A percentile compares a stretch with the other conserved stretches of the same genome.
Conservation (phyloP, 2,329 filamentous ascomycete species). For the Fusarium mundagurra region DNA sequence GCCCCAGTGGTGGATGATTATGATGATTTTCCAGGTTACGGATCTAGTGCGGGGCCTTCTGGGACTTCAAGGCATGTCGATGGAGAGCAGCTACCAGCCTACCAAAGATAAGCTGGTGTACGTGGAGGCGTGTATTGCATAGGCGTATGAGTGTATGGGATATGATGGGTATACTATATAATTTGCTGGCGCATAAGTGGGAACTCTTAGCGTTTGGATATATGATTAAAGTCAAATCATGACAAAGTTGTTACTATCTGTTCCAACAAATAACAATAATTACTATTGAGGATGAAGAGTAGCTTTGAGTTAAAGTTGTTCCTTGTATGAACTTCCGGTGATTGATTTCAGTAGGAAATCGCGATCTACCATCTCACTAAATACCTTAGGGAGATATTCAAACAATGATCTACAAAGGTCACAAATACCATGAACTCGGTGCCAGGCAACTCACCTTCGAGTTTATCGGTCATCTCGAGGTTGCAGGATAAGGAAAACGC, state of each 20-base stretch:
- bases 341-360: not conserved
- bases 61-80: slow-evolving; percentile 15
- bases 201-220: slow-evolving; percentile 30
- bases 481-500: not conserved
- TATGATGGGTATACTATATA: slow-evolving; percentile 21
- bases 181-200: slow-evolving; percentile 11
- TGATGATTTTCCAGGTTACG: slow-evolving; percentile 56
- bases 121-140: slow-evolving; percentile 12
- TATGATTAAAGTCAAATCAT: slow-evolving; percentile 21
- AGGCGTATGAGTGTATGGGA: slow-evolving; percentile 15
- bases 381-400: not conserved
- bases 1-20: slow-evolving; percentile 69
- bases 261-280: slow-evolving; percentile 1
- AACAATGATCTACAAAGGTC: not conserved
- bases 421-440: not conserved
- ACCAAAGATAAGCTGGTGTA: slow-evolving; percentile 47
- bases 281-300: not conserved
- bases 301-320: not conserved
- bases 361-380: not conserved
- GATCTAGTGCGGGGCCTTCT: slow-evolving; percentile 41
- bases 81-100: slow-evolving; percentile 53
- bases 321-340: not conserved
- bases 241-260: slow-evolving; percentile 17
- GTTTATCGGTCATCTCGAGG: not conserved
- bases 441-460: not conserved